Evolutionary conservation across 192 early-diverging fungal species (phyloP).

Genomic region (Coemansia sp.): DNA sequence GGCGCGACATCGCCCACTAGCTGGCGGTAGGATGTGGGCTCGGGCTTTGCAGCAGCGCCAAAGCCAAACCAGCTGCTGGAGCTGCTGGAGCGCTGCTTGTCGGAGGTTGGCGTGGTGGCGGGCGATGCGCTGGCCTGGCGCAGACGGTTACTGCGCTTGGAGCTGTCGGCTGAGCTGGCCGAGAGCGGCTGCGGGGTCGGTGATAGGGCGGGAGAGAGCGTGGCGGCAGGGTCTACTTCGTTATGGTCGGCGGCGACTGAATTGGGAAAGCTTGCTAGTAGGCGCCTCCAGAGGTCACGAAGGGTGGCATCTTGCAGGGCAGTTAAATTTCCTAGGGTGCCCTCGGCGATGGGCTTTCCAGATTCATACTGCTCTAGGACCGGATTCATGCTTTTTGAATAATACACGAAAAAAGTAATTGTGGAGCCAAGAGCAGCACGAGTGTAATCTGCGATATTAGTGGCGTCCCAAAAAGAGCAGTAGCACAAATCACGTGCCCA

Average conservation of each 20-base stretch:
- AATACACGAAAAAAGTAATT: neutral
- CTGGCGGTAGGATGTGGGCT: slow-evolving; percentile 21
- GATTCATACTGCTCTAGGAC: slow-evolving; percentile 45
- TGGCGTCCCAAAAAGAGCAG: no score
- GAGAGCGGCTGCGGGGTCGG: neutral
- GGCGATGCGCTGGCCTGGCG: neutral
- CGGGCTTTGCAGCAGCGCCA: slow-evolving; percentile 21
- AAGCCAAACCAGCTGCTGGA: slow-evolving; percentile 34
- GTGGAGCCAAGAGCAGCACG: neutral
- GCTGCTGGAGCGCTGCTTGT: slow-evolving; percentile 1
- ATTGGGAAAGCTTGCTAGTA: slow-evolving; percentile 35
- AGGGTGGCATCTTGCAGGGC: slow-evolving; percentile 44
- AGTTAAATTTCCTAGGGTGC: slow-evolving; percentile 54
- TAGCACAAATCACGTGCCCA: no score
- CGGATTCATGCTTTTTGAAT: slow-evolving; percentile 19
- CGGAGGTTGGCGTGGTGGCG: slow-evolving; percentile 7
- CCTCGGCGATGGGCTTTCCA: slow-evolving; percentile 41
- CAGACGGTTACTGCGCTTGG: slow-evolving; percentile 23
- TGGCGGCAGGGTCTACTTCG: neutral
- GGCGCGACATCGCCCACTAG: slow-evolving; percentile 28
- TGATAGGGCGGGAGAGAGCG: neutral
- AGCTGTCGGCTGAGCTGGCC: neutral
- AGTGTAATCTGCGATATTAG: neutral
- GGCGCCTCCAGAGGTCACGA: slow-evolving; percentile 55
- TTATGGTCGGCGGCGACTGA: slow-evolving; percentile 4